Evolutionary conservation across 345 rosid species (phyloP), one percentile per base, ranked within the genome.

Genomic region (Psidium guajava): DNA sequence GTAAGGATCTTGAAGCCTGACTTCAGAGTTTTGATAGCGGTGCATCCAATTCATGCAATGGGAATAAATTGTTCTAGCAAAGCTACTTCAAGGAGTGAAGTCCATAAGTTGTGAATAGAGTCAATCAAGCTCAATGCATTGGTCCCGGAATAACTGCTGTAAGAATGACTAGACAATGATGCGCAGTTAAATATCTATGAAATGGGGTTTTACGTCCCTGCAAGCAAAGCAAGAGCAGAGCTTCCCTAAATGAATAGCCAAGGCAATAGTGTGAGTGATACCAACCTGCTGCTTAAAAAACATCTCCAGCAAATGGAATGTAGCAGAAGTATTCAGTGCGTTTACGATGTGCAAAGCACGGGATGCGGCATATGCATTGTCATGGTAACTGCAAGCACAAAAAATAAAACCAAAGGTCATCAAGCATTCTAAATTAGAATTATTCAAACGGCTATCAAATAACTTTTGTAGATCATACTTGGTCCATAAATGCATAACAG

Each of bases 251-350:
- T 40, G 4, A 51, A 83, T 54, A 54, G 24, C 42, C 18, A 16
- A 44, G 56, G 64, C 77, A 85, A 54, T 42, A 55, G 24, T 32
- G 36, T 85, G 51, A 21, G 21, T 42, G 51, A 81, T 16, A 27
- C 88, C 54, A 82, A 97, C 99, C 98, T 95, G 99, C 86, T 93
- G 84, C 90, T 89, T 56, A 75, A 93, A 95, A 93, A 97, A 93
- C 87, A 85, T 81, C 84, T 94, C 98, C 88, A 95, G 85, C 83
- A 97, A 87, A 20, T 54, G 86, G 85, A 95, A 95, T 7, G 99
- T 95, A 25, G 91, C 93, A 55, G 91, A 91, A 77, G 92, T 54
- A 87, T 93, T 91, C 50, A 93, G 53, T 47, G 50, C 13, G 84
- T 93, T 89, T 21, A 91, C 96, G 36, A 97, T 92, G 87, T 97